These are phyloP conservation scores for Takakia lepidozioides DNA, from an alignment of 225 moss, liverwort and hornwort genomes.

Conservation along the genomic window DNA sequence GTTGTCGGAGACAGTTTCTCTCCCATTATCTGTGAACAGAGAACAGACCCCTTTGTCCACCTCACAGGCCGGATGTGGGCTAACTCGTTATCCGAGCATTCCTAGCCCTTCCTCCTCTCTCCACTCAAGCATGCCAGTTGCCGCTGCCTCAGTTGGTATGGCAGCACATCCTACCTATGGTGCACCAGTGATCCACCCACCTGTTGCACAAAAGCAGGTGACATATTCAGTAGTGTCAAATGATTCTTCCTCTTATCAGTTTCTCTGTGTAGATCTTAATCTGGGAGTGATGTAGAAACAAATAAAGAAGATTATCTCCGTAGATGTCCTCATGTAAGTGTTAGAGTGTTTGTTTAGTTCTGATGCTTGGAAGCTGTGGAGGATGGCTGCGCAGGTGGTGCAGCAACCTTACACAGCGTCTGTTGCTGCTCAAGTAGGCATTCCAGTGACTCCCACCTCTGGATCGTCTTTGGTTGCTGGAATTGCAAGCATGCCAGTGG, in stretches of 20 bases:
- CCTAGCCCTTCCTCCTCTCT: conserved; percentile 13
- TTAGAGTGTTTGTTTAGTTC: no score
- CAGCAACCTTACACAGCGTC: conserved; percentile 27
- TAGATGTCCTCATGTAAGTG: no score
- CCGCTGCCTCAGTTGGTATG: conserved; percentile 6
- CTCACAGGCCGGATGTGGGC: conserved; percentile 18
- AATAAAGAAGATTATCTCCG: no score
- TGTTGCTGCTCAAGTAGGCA: conserved; percentile 9
- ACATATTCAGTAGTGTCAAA: background rate
- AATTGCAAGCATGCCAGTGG: conserved; percentile 10
- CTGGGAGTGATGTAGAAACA: no score
- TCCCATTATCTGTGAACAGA: conserved; percentile 19
- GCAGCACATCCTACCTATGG: conserved; percentile 5
- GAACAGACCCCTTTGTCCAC: conserved; percentile 38
- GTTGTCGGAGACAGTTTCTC: conserved; percentile 33
- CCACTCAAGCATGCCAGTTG: no score
- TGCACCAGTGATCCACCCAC: conserved; percentile 19
- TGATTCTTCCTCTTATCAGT: no score
- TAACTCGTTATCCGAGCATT: conserved; percentile 23
- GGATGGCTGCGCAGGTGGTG: conserved; percentile 37
- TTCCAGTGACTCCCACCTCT: conserved; percentile 4
- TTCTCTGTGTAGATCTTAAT: no score
- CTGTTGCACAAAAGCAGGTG: conserved; percentile 36
- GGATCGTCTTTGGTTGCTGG: conserved; percentile 10
- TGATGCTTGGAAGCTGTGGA: no score